Evolutionary conservation across 306 rosid species (phyloP).

Genomic region (Medicago lupulina): DNA sequence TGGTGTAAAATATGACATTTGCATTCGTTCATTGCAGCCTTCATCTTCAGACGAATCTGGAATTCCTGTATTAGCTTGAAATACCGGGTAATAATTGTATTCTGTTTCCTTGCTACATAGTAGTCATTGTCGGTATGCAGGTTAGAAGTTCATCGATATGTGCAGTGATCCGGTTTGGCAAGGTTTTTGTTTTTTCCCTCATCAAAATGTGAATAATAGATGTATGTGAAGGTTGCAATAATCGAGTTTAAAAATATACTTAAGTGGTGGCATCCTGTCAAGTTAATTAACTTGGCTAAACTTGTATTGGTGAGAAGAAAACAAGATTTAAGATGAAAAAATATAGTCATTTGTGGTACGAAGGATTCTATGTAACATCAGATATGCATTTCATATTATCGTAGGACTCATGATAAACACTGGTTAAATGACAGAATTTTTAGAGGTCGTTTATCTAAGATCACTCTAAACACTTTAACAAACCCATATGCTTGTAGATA

Average conservation of each 20-base stretch:
- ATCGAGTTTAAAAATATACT: constrained; percentile 23
- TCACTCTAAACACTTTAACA: no score
- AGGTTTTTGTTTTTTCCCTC: constrained; percentile 6
- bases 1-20: constrained; percentile 73
- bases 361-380: no score
- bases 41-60: constrained; percentile 73
- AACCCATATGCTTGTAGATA: not conserved
- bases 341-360: no score
- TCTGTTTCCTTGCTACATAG: constrained; percentile 26
- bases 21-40: constrained; percentile 79
- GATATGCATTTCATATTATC: constrained; percentile 8
- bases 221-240: constrained; percentile 33
- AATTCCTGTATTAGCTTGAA: constrained; percentile 43
- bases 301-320: constrained; percentile 15
- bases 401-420: not conserved
- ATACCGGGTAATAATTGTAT: constrained; percentile 34
- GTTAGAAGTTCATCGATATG: constrained; percentile 30
- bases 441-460: no score
- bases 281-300: constrained; percentile 7
- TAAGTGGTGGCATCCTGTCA: constrained; percentile 26
- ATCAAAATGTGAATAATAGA: constrained; percentile 40
- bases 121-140: not conserved
- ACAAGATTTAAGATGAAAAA: not conserved
- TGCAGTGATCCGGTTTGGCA: constrained; percentile 37
- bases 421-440: no score